phyloP scores from a whole-genome alignment of 192 early-diverging fungal species.

The Backusella tarrabulga region DNA sequence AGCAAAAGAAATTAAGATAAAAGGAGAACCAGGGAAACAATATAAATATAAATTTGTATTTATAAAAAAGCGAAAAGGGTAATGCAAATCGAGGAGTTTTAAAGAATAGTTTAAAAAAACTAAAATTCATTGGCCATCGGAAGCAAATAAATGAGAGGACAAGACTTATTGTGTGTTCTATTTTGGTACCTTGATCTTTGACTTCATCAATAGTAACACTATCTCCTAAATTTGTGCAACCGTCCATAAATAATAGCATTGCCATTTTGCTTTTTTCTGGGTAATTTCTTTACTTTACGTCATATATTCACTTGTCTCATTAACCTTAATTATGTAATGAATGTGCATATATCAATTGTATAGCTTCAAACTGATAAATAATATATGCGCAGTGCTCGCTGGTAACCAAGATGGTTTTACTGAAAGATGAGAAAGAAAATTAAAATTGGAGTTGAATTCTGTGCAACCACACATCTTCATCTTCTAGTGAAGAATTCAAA shows the following conservation, averaged over 20 bases:
- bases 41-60: conserved; percentile 11
- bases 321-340: not conserved
- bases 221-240: conserved; percentile 2
- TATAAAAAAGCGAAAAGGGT: conserved; percentile 10
- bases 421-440: not conserved
- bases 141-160: conserved; percentile 8
- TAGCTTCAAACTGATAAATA: not conserved
- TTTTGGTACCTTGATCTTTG: conserved; percentile 7
- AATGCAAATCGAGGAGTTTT: conserved; percentile 6
- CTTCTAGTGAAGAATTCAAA: not conserved
- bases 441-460: not conserved
- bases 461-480: not conserved
- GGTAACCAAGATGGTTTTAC: not conserved
- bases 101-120: conserved; percentile 1
- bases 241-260: not conserved
- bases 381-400: not conserved
- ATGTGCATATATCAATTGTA: not conserved
- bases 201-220: not conserved
- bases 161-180: conserved; percentile 6
- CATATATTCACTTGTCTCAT: not conserved
- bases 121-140: not conserved
- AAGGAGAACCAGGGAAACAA: not conserved
- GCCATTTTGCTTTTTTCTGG: not conserved
- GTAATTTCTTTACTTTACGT: not conserved
- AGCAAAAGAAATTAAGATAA: conserved; percentile 4